A percentile compares a stretch with the other conserved stretches of the same genome.
Conservation (phyloP, 2,329 filamentous ascomycete species). For the Hymenotorrendiella dingleyae region DNA sequence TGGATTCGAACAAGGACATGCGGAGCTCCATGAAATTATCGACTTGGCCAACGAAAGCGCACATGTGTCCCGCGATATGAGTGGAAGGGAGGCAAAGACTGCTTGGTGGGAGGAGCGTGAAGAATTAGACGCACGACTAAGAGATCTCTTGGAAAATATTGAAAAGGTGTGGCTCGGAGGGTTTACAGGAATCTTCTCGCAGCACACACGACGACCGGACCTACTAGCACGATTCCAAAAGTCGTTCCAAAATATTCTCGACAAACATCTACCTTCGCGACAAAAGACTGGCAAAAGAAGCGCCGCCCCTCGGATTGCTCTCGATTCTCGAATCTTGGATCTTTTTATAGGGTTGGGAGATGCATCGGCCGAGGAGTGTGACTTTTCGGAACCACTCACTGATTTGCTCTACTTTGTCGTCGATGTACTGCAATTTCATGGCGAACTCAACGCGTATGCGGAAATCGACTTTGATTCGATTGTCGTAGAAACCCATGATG, state of each 20-base stretch:
- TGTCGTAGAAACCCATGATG: slow-evolving; percentile 81
- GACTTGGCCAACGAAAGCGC: slow-evolving; percentile 75
- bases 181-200: slow-evolving; percentile 90
- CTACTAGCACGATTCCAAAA: slow-evolving; percentile 70
- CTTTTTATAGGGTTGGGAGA: slow-evolving; percentile 83
- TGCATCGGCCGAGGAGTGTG: slow-evolving; percentile 57
- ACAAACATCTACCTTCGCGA: slow-evolving; percentile 81
- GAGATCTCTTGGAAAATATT: slow-evolving; percentile 74
- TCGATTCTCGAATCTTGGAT: slow-evolving; percentile 69
- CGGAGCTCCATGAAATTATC: slow-evolving; percentile 80
- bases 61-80: slow-evolving; percentile 66
- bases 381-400: slow-evolving; percentile 83
- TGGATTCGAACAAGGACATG: slow-evolving; percentile 71
- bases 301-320: slow-evolving; percentile 36
- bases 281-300: slow-evolving; percentile 53
- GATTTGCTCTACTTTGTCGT: slow-evolving; percentile 95
- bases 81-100: slow-evolving; percentile 65
- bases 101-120: slow-evolving; percentile 90
- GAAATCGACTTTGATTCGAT: slow-evolving; percentile 95
- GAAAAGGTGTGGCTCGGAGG: slow-evolving; percentile 94
- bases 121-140: slow-evolving; percentile 69
- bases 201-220: slow-evolving; percentile 55
- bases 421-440: slow-evolving; percentile 93
- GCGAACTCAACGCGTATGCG: slow-evolving; percentile 93
- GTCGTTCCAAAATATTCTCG: slow-evolving; percentile 71